These are phyloP conservation scores for Fusarium falciforme DNA, from an alignment of 2,329 filamentous ascomycete species.

Conservation along the genomic window DNA sequence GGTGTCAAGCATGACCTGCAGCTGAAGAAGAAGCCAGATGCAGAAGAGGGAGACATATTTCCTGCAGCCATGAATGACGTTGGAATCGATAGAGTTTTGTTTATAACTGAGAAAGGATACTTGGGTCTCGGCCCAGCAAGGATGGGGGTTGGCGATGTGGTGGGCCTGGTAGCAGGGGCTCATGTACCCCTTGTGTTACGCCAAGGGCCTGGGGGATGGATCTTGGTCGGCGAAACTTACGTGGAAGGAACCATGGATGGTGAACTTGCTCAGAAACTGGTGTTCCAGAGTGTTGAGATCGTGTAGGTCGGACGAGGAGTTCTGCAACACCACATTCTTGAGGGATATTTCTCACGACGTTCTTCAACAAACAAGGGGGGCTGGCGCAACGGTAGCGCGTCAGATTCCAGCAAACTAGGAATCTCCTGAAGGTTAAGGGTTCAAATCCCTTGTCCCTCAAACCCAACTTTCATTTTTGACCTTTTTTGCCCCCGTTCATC, in stretches of 20 bases:
- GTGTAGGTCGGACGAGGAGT: not conserved
- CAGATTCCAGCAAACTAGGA: not conserved
- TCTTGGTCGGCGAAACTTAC: constrained; percentile 7
- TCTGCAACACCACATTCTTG: not conserved
- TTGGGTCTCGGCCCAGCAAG: not conserved
- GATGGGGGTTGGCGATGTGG: not conserved
- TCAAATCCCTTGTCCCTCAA: not conserved
- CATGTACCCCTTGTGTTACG: constrained; percentile 7
- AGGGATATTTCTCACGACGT: not conserved
- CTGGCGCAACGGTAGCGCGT: not conserved
- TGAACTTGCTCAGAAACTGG: not conserved
- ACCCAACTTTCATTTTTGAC: not conserved
- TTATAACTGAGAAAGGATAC: not conserved
- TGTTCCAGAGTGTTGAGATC: not conserved
- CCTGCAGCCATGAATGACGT: constrained; percentile 7
- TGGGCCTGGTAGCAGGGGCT: constrained; percentile 1
- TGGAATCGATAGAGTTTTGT: not conserved
- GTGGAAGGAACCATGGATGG: constrained; percentile 8
- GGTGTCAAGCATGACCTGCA: not conserved
- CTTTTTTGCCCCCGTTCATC: not conserved
- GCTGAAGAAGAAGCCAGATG: not conserved
- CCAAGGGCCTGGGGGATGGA: fast-evolving
- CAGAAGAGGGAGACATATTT: constrained; percentile 15
- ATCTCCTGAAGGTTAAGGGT: not conserved
- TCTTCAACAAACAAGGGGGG: not conserved